A percentile compares a stretch with the other conserved stretches of the same genome.
These are phyloP conservation scores for Penicillium fuscoglaucum DNA, from an alignment of 2,329 filamentous ascomycete species.

Conservation along the genomic window DNA sequence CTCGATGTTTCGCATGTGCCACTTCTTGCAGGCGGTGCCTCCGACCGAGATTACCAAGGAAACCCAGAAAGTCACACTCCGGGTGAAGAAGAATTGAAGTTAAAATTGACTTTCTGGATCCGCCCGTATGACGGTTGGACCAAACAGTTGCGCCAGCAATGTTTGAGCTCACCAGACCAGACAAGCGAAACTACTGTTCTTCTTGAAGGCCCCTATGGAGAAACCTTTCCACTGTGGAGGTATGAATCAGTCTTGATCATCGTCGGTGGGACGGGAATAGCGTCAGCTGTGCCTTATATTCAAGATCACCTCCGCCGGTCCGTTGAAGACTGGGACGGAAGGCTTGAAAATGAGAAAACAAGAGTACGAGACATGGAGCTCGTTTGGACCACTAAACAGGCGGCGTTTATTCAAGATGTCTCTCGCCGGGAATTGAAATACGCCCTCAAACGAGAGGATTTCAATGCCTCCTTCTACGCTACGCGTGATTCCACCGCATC, in stretches of 20 bases:
- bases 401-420: conserved; percentile 33
- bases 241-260: conserved; percentile 56
- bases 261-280: conserved; percentile 36
- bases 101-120: conserved; percentile 50
- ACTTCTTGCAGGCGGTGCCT: conserved; percentile 24
- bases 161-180: conserved; percentile 26
- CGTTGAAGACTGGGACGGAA: conserved; percentile 2
- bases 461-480: conserved; percentile 34
- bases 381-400: conserved; percentile 38
- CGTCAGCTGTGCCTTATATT: conserved; percentile 51
- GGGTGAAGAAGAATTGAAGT: conserved; percentile 13
- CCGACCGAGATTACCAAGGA: not conserved
- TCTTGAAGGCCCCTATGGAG: conserved; percentile 54
- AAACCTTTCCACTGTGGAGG: conserved; percentile 41
- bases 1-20: conserved; percentile 27
- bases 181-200: conserved; percentile 41
- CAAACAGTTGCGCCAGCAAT: conserved; percentile 44
- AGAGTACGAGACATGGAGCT: conserved; percentile 33
- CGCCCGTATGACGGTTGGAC: conserved; percentile 56
- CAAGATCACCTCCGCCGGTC: conserved; percentile 33
- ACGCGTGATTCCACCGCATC: conserved; percentile 17
- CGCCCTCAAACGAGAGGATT: conserved; percentile 31
- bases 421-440: conserved; percentile 28
- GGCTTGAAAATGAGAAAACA: conserved; percentile 16
- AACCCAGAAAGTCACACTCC: not conserved